Base-by-base conservation (phyloP, 2,329 filamentous ascomycete species). In the Xylariaceae sp. region DNA sequence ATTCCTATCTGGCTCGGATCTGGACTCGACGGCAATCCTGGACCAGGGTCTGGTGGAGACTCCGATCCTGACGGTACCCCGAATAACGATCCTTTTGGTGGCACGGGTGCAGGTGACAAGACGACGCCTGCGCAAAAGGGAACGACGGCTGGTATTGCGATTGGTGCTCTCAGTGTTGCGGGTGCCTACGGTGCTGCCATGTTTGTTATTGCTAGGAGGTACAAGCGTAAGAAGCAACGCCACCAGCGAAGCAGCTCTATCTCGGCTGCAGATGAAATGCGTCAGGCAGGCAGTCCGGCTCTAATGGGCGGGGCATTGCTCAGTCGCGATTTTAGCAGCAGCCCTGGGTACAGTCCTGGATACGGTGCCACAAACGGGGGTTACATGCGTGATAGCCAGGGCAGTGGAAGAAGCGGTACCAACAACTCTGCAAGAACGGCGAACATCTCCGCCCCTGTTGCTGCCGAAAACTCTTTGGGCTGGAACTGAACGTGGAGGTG, bases 161-260 rank as follows among this genome's bases (percentile, higher is more conserved):
- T 91, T 19, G 91, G 91, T 67, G 89, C 91, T 23, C 85, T 93
- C 28, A 84, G 85, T 39, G 87, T 92, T 69, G 91, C 91, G 37
- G 89, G 88, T 47, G 87, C 92, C n/a, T 96, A 96, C 66, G 93
- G 92, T 70, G 91, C 90, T 11, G 92, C 91, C 73, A 96, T 97
- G 93, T 94, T 96, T 79, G 87, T 95, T 69, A 86, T 96, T 65
- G 93, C 93, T 46, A 88, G 92, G 60, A 86, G 93, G 58, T 96
- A 96, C 83, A 91, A 93, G 82, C 88, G 90, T 78, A 92, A 90
- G 82, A 89, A 87, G 76, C 85, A 89, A 72, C 79, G 86, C 47
- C 91, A 96, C 77, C 84, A 87, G 69, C 90, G 92, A 58, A 82
- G 88, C 49, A 91, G 87, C 81, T 96, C 91, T 41, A 77, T 94